phyloP scores from a whole-genome alignment of 2,329 filamentous ascomycete genomes.

The Diaporthe sp. region DNA sequence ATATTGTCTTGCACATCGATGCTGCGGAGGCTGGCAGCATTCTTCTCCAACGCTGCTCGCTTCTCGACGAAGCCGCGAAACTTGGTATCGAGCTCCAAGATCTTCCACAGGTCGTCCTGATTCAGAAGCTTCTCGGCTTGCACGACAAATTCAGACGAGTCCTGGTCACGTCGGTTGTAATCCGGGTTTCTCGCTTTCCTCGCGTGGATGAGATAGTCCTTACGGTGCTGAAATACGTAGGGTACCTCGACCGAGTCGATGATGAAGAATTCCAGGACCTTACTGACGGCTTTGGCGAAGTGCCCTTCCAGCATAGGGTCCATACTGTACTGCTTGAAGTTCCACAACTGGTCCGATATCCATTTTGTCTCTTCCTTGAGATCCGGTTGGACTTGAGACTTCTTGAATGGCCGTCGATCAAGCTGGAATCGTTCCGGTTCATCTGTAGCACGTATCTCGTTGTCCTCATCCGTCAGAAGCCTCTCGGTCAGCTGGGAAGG shows the following conservation, averaged over 20 bases:
- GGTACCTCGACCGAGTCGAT: conserved; percentile 95
- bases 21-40: conserved; percentile 78
- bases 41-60: conserved; percentile 85
- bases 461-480: conserved; percentile 95
- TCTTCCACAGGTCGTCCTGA: conserved; percentile 94
- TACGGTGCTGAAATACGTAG: conserved; percentile 97
- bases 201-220: conserved; percentile 95
- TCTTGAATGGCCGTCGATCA: conserved; percentile 88
- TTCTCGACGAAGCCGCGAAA: conserved; percentile 95
- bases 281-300: conserved; percentile 89
- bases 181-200: conserved; percentile 75
- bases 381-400: conserved; percentile 76
- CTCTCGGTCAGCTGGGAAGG: conserved; percentile 94
- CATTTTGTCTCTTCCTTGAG: conserved; percentile 91
- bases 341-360: conserved; percentile 92
- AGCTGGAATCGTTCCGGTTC: conserved; percentile 96
- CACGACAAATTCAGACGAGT: conserved; percentile 79
- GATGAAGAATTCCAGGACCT: conserved; percentile 95
- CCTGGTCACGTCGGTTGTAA: conserved; percentile 72
- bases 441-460: conserved; percentile 87
- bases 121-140: conserved; percentile 89
- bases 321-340: conserved; percentile 81
- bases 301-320: conserved; percentile 76
- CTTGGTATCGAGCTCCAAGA: conserved; percentile 94
- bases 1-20: conserved; percentile 77